Conservation (phyloP, 2,329 filamentous ascomycete species). For the Clarireedia paspali region DNA sequence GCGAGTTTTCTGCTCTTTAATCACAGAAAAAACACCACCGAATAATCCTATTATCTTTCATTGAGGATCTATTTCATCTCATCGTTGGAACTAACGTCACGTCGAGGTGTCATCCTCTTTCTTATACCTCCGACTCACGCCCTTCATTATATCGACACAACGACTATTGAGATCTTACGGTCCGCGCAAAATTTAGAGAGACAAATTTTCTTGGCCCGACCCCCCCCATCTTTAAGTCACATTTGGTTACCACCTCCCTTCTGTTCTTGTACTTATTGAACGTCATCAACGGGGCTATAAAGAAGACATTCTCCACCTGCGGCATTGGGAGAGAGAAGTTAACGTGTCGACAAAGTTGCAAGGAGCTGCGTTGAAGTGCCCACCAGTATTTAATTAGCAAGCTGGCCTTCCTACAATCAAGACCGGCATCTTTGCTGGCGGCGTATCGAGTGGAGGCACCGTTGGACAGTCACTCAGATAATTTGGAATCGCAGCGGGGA, state of each 20-base stretch:
- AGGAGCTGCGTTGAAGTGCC: not conserved
- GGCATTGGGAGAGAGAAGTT: slow-evolving; percentile 1
- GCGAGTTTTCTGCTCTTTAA: slow-evolving; percentile 1
- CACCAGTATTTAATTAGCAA: slow-evolving; percentile 37
- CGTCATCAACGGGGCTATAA: not conserved
- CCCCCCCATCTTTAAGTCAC: not conserved
- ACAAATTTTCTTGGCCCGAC: not conserved
- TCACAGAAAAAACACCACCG: not conserved
- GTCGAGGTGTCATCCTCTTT: not conserved
- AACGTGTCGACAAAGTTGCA: slow-evolving; percentile 1
- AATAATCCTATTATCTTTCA: slow-evolving; percentile 6
- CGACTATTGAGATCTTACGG: not conserved
- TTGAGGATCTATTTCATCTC: not conserved
- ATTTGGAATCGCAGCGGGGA: slow-evolving; percentile 40
- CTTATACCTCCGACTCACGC: not conserved
- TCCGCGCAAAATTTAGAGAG: not conserved
- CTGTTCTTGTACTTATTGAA: not conserved
- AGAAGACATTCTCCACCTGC: not conserved
- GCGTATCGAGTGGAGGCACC: slow-evolving; percentile 56
- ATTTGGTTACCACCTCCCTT: not conserved
- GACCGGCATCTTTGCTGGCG: slow-evolving; percentile 55
- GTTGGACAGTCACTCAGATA: slow-evolving; percentile 44
- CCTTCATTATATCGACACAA: not conserved
- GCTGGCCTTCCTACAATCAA: slow-evolving; percentile 55
- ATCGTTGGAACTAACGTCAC: not conserved